Evolutionary conservation across 2,329 filamentous ascomycete species (phyloP).

Genomic region (Helminthosporium solani): DNA sequence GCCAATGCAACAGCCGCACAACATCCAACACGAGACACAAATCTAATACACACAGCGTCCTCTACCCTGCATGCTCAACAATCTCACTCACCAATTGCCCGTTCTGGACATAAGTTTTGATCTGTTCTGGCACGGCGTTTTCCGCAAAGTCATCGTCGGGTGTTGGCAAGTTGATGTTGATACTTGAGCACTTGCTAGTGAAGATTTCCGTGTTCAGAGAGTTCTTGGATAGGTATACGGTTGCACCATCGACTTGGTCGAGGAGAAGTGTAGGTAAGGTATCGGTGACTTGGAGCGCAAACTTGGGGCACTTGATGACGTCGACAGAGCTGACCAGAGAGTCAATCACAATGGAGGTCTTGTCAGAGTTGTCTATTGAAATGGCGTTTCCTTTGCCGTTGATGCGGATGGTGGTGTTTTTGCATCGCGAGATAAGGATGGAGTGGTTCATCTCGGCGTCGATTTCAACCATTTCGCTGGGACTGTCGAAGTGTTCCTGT

Average conservation of each 20-base stretch:
- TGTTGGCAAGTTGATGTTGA: slow-evolving; percentile 84
- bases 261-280: slow-evolving; percentile 83
- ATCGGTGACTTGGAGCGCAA: slow-evolving; percentile 89
- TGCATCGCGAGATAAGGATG: slow-evolving; percentile 88
- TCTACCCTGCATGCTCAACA: slow-evolving; percentile 83
- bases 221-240: slow-evolving; percentile 81
- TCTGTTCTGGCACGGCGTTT: slow-evolving; percentile 83
- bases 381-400: slow-evolving; percentile 96
- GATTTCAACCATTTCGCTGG: slow-evolving; percentile 72
- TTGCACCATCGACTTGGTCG: slow-evolving; percentile 89
- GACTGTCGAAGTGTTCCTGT: slow-evolving; percentile 86
- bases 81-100: slow-evolving; percentile 87
- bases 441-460: slow-evolving; percentile 82
- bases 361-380: slow-evolving; percentile 84
- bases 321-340: slow-evolving; percentile 88
- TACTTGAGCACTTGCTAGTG: slow-evolving; percentile 79
- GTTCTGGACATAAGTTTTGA: slow-evolving; percentile 76
- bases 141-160: slow-evolving; percentile 80
- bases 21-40: slow-evolving; percentile 1
- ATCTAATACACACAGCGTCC: slow-evolving; percentile 2
- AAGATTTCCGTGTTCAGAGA: slow-evolving; percentile 79
- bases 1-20: slow-evolving; percentile 18
- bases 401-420: slow-evolving; percentile 84
- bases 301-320: slow-evolving; percentile 92
- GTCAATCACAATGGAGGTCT: slow-evolving; percentile 83